Evolutionary conservation across 129 eudicot species (phyloP).

Genomic region (Centrapalus pauciflorus): DNA sequence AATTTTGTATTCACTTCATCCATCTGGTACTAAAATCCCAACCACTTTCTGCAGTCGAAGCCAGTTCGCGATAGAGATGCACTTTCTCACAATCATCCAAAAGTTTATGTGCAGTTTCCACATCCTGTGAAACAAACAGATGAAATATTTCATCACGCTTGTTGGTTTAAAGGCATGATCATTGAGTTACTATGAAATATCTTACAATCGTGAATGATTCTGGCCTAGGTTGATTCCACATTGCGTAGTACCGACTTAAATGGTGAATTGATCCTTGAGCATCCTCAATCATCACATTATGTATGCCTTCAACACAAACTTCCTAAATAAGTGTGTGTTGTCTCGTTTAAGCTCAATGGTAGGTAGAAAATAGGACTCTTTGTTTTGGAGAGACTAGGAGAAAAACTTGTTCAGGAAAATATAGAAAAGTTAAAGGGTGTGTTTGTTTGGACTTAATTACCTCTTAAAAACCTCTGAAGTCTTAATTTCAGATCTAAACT

Average conservation of each 20-base stretch:
- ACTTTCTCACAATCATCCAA: slow-evolving; percentile 42
- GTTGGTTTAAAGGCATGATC: neutral
- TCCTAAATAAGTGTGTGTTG: neutral
- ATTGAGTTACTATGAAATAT: neutral
- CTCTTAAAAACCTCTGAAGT: no score
- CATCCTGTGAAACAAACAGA: slow-evolving; percentile 45
- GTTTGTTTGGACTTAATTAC: no score
- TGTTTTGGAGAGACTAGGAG: no score
- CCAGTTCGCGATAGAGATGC: slow-evolving; percentile 67
- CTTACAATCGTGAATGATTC: slow-evolving; percentile 84
- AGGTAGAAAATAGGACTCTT: no score
- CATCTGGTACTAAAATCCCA: slow-evolving; percentile 98
- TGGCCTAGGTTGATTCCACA: slow-evolving; percentile 94
- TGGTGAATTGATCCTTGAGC: slow-evolving; percentile 44
- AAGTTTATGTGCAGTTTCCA: slow-evolving; percentile 52
- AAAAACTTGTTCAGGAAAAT: no score
- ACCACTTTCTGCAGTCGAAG: slow-evolving; percentile 92
- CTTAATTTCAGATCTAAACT: no score
- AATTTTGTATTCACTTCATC: slow-evolving; percentile 66
- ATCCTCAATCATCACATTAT: slow-evolving; percentile 61
- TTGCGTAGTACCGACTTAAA: slow-evolving; percentile 87
- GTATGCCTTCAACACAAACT: slow-evolving; percentile 50
- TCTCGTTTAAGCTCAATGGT: no score
- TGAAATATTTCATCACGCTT: neutral
- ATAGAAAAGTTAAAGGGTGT: no score